Evolutionary conservation across 1,139 yeast species (phyloP).

Genomic region (Taphrina sp.): DNA sequence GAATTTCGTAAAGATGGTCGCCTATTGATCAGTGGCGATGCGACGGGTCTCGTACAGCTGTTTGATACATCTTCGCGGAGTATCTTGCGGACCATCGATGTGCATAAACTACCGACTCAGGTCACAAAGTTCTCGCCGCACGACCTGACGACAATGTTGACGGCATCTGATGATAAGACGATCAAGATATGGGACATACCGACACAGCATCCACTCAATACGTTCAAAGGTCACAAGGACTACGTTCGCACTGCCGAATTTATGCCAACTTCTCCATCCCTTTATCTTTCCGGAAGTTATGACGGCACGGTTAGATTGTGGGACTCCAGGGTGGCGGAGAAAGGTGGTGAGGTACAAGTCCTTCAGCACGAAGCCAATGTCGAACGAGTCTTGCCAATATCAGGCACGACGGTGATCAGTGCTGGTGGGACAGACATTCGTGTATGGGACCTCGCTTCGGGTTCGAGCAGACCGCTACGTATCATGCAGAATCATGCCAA

Average conservation of each 20-base stretch:
- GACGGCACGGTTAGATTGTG: constrained; percentile 85
- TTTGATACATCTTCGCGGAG: constrained; percentile 82
- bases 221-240: constrained; percentile 77
- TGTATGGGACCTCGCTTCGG: constrained; percentile 88
- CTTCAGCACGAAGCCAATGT: constrained; percentile 72
- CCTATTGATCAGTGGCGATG: constrained; percentile 82
- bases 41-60: constrained; percentile 76
- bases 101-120: constrained; percentile 84
- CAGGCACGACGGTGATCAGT: constrained; percentile 73
- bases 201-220: constrained; percentile 67
- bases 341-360: constrained; percentile 47
- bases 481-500: constrained; percentile 81
- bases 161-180: constrained; percentile 88
- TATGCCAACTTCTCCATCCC: constrained; percentile 61
- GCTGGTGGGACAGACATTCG: constrained; percentile 82
- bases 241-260: constrained; percentile 81
- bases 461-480: constrained; percentile 45
- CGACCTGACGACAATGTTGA: constrained; percentile 65
- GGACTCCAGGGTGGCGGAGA: constrained; percentile 61
- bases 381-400: constrained; percentile 75
- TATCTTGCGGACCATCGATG: constrained; percentile 71
- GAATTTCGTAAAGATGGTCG: constrained; percentile 82
- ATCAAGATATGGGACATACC: constrained; percentile 83
- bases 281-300: constrained; percentile 88
- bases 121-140: constrained; percentile 90